Percentiles rank a stretch among this genome's conserved stretches.
Evolutionary conservation across 78 protist species (phyloP).

Genomic region (Dictyostelium purpureum): DNA sequence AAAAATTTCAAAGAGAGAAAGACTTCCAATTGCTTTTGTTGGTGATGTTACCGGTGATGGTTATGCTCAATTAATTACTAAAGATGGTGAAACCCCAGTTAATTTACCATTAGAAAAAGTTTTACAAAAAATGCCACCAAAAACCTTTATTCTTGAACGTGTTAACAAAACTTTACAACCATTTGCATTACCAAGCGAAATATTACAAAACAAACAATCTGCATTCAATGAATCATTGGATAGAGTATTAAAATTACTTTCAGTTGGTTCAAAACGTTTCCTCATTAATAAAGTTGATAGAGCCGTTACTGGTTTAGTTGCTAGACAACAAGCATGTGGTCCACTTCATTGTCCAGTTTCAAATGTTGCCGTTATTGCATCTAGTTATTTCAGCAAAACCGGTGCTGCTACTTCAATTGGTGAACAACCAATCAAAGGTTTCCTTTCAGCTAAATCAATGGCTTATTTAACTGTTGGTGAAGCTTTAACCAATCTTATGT

Average conservation of each 20-base stretch:
- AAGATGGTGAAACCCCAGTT: constrained; percentile 62
- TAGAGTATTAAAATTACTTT: constrained; percentile 85
- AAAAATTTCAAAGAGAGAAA: constrained; percentile 80
- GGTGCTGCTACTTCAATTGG: constrained; percentile 87
- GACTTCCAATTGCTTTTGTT: constrained; percentile 78
- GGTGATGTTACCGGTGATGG: constrained; percentile 91
- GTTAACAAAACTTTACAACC: neutral
- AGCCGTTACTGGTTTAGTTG: constrained; percentile 94
- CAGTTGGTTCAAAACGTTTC: constrained; percentile 95
- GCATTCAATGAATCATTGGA: neutral
- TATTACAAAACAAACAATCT: neutral
- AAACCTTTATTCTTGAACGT: constrained; percentile 70
- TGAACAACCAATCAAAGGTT: constrained; percentile 94
- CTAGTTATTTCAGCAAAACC: constrained; percentile 39
- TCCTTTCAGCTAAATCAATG: constrained; percentile 85
- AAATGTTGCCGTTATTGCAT: constrained; percentile 88
- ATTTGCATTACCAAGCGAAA: constrained; percentile 22
- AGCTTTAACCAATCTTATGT: constrained; percentile 91
- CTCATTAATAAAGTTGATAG: constrained; percentile 92
- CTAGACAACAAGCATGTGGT: constrained; percentile 96
- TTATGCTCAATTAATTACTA: constrained; percentile 25
- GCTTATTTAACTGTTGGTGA: constrained; percentile 94
- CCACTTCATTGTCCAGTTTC: constrained; percentile 92
- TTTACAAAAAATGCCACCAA: constrained; percentile 86
- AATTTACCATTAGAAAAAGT: constrained; percentile 80